Evolutionary conservation across 2,329 filamentous ascomycete genomes (phyloP).

Genomic region (Penicillium olsonii): DNA sequence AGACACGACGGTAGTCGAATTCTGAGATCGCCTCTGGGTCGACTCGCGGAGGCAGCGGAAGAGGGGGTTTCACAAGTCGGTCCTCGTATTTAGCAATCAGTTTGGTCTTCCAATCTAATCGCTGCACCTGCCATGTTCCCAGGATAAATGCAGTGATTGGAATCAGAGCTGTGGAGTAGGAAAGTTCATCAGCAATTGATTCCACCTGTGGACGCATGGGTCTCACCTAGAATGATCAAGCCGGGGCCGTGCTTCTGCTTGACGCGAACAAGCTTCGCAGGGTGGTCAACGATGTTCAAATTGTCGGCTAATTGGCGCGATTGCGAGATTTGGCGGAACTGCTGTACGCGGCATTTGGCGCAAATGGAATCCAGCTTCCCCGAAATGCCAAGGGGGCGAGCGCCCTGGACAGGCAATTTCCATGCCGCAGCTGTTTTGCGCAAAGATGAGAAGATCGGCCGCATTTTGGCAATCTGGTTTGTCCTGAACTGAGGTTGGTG

Average conservation of each 20-base stretch:
- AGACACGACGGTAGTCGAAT: conserved; percentile 88
- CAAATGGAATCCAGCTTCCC: conserved; percentile 36
- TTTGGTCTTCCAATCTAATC: conserved; percentile 90
- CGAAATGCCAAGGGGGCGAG: conserved; percentile 19
- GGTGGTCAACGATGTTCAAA: conserved; percentile 83
- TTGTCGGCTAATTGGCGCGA: conserved; percentile 65
- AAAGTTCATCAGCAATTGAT: conserved; percentile 9
- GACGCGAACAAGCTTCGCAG: conserved; percentile 74
- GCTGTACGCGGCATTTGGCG: conserved; percentile 38
- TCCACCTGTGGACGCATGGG: not conserved
- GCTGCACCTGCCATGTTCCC: conserved; percentile 93
- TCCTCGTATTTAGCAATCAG: conserved; percentile 91
- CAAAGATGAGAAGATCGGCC: conserved; percentile 31
- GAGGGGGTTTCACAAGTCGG: conserved; percentile 78
- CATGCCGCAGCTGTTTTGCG: conserved; percentile 27
- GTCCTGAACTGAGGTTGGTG: not conserved
- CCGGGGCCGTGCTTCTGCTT: conserved; percentile 76
- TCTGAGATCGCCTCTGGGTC: conserved; percentile 80
- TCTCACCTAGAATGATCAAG: conserved; percentile 71
- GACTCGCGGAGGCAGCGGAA: conserved; percentile 80
- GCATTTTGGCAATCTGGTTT: conserved; percentile 22
- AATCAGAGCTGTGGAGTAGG: conserved; percentile 66
- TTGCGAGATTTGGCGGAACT: conserved; percentile 41
- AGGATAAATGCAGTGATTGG: conserved; percentile 87
- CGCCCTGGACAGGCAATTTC: conserved; percentile 21